Evolutionary conservation across 345 rosid species (phyloP), one percentile per base, ranked within the genome.

Genomic region (Eutrema japonicum): DNA sequence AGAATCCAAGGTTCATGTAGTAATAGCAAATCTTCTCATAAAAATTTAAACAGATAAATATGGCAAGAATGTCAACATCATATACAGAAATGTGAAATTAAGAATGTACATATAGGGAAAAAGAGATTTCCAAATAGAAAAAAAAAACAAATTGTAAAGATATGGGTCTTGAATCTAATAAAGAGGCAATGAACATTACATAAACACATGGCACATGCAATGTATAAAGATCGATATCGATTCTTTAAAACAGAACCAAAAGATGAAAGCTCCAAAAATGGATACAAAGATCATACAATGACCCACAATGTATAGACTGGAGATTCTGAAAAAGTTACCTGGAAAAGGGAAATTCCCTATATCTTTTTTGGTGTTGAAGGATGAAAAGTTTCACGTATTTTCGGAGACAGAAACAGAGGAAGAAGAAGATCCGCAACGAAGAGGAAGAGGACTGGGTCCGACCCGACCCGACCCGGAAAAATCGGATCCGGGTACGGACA

Each of bases 381-480:
- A 30, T 22, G 26, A 22, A 22, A 22, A 22, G 26, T 22, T 22
- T 22, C 26, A 1, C 26, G 26, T 22, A 4, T 12, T 43, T 5
- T 12, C 26, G 14, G 30, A 47, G 55, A 16, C 50, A 16, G 54
- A 64, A 48, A 48, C 29, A n/a, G 52, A 45, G 22, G 13, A 56
- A 5, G 16, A 12, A 3, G 18, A 37, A 37, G 45, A 22, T 22
- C 26, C 26, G 26, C 26, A 22, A 2, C 26, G 26, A 22, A 22
- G 26, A 22, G 26, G 26, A 22, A 22, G 26, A 22, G 26, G 26
- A 22, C 2, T 22, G 12, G 66, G 61, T 58, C 9, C 8, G 3
- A 6, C 10, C 70, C 8, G 3, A 6, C 10, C 70, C 76, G 75
- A 52, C 81, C 80, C 76, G 68, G 67, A 45, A 83, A 36, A 75